Evolutionary conservation across 192 early-diverging fungal genomes (phyloP), one percentile per base, ranked within the genome.

Genomic region (Coemansia sp.): DNA sequence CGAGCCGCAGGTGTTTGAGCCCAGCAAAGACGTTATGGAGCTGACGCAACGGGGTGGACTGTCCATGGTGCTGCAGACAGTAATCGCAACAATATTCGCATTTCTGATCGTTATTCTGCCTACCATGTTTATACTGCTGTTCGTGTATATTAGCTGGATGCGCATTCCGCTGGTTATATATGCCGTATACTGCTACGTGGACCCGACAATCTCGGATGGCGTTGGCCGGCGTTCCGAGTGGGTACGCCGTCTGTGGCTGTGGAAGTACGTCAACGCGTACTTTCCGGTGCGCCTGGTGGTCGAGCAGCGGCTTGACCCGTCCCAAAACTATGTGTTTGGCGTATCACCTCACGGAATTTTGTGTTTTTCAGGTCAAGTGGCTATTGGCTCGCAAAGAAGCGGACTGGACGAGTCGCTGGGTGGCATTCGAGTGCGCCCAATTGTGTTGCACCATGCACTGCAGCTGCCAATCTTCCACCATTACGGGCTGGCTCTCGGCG

Each of bases 281-380:
- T 96, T 93, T 62, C 92, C 93, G 0, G 87, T 91, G 55, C 79
- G 80, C 1, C 74, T 96, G n/a, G 81, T 91, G 57, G 86, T 93
- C 81, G 92, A 93, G 68, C 78, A 65, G 22, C 90, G 92, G 62
- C 76, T 98, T 23, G 93, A 96, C 72, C 92, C 94, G 10, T 74
- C 72, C n/a, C 85, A 83, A 35, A 94, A 89, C 73, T 96, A 98
- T 62, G 80, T 98, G 4, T 92, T 98, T 83, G 94, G 88, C 25
- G 72, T 80, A 68, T 93, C 96, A 62, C 94, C 94, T n/a, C 93
- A 95, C 64, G 93, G 93, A 4, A 91, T 96, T 49, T 89, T 95
- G 61, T 88, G 88, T 9, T 84, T 94, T 22, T 93, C 92, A 14
- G 92, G 92, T 0, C 89, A 89, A 66, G 85, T 85, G 25, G 89